These are phyloP conservation scores for Vachellia pachyceras DNA, from an alignment of 306 rosid species.

Conservation along the genomic window DNA sequence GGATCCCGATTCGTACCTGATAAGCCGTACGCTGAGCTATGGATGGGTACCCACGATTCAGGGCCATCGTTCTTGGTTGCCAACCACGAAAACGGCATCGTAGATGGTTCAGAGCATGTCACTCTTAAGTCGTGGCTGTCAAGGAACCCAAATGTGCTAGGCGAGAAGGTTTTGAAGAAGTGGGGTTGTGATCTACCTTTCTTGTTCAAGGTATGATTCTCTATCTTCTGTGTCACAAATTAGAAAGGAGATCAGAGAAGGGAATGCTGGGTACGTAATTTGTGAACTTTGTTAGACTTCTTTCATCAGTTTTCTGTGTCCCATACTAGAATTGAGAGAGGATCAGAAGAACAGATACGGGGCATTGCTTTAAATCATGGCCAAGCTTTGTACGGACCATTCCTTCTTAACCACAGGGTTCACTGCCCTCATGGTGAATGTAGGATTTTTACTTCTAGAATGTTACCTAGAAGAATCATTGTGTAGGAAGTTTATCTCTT, in stretches of 20 bases:
- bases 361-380: not conserved
- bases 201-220: conserved; percentile 71
- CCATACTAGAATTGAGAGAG: conserved; percentile 2
- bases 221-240: not conserved
- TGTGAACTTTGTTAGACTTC: not conserved
- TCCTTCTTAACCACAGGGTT: not conserved
- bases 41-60: conserved; percentile 96
- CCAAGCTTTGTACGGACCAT: not conserved
- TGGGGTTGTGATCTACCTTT: conserved; percentile 95
- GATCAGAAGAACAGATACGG: not conserved
- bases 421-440: not conserved
- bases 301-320: not conserved
- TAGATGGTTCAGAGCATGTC: conserved; percentile 31
- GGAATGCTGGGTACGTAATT: not conserved
- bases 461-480: not conserved
- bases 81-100: conserved; percentile 30
- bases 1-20: no score
- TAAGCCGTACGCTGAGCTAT: conserved; percentile 81
- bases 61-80: conserved; percentile 76
- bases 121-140: conserved; percentile 79
- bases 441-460: not conserved
- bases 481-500: not conserved
- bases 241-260: not conserved
- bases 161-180: conserved; percentile 60
- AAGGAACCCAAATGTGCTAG: conserved; percentile 72